Evolutionary conservation across 2,329 filamentous ascomycete genomes (phyloP), one percentile per base, ranked within the genome.

Genomic region (Esteya vermicola): DNA sequence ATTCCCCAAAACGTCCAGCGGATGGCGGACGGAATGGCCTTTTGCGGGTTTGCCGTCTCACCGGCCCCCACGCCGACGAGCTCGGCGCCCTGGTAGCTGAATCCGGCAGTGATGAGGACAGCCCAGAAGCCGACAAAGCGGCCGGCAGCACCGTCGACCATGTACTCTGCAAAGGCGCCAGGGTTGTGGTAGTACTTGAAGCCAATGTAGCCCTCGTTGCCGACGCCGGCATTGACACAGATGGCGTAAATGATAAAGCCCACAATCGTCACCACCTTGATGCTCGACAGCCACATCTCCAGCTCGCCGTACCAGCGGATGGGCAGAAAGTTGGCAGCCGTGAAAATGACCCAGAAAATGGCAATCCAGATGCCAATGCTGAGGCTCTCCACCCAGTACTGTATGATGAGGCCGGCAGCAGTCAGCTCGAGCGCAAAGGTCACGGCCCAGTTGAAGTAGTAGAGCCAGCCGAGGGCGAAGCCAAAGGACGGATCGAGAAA

Each of bases 391-490:
- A 75, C 65, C 82, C 81, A 86, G 56, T 79, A 85, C 55, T 85
- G 77, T 47, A 86, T 81, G 43, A 85, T 81, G 36, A 85, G 62
- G 6, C 79, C 81, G 2, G 79, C 75, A 0, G 79, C 78, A 0
- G 75, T 81, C 30, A 86, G 64, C 53, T 88, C 81, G 9, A 85
- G 68, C 1, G 80, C 79, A 48, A 22, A 43, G 9, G 41, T 45
- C 25, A 45, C 41, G 16, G 43, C 44, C 45, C 45, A 88, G 28
- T 71, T 78, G 53, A 85, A 85, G 77, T 79, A 86, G 59, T 88
- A 88, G 43, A 84, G 76, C 81, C 81, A 88, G 18, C 82, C 82
- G 70, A 85, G 81, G 20, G 81, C 70, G 51, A 86, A 86, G 9
- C 80, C 81, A 35, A 85, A 62, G 41, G 76, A 77, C 8, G 75